Base-by-base conservation (phyloP, 257 asterid genomes). In the Forsythia viridissima region DNA sequence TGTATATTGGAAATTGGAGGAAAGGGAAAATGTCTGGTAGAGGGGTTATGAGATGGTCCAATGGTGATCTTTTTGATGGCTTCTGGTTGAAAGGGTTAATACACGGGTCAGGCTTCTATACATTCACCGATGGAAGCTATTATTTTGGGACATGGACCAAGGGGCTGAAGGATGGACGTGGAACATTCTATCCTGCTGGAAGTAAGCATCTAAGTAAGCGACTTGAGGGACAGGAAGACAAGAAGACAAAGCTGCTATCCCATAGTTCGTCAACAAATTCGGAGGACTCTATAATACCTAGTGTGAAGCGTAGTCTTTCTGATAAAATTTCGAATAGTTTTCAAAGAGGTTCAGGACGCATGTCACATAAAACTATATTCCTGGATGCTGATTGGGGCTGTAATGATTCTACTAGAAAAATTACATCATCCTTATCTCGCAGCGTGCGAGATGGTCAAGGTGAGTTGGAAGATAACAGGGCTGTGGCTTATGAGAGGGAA, bases 121-220 rank as follows among this genome's bases (percentile, higher is more conserved):
- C 90, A 71, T 92, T 89, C 82, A 51, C 86, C 16, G 98, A 93
- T 80, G 98, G 97, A 80, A 91, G 96, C 85, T 96, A 91, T 75
- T 96, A 91, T 85, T 91, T 90, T 77, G 98, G 99, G 73, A 88
- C 90, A 69, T 96, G 98, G 99, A 89, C 97, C 65, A 87, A 91
- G 77, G 97, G 98, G 72, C 84, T 90, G 77, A 93, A 96, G 86
- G 98, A 92, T 84, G 99, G 97, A 77, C 87, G 80, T 4, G 99
- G 98, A 71, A 96, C 93, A 66, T 93, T 90, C 76, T 96, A 93
- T 81, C 96, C 96, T 81, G 84, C 91, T 21, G 90, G 93, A 84
- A 82, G 73, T 75, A 86, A 87, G 85, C 89, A 85, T 77, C 74
- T 82, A 75, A 83, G 67, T 73, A 83, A 85, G 82, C 77, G 80